phyloP scores from a whole-genome alignment of 225 moss, liverwort and hornwort genomes.

The Polytrichum formosum region DNA sequence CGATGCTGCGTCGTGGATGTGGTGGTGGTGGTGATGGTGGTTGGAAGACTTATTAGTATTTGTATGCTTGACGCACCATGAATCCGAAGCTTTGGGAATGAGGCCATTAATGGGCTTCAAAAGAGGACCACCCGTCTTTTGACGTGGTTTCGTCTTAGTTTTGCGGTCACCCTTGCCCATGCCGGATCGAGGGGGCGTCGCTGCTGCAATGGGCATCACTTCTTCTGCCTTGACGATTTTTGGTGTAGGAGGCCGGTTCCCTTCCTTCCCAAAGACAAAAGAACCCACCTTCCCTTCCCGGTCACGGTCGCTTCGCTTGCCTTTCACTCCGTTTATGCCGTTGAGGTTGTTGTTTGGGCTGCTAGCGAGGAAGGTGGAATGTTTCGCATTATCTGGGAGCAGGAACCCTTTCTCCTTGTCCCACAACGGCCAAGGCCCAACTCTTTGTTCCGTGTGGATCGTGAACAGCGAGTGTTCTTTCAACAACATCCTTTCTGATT shows the following conservation, averaged over 20 bases:
- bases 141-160: constrained; percentile 83
- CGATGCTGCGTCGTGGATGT: not conserved
- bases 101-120: constrained; percentile 77
- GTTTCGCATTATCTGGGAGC: constrained; percentile 64
- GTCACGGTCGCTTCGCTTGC: constrained; percentile 94
- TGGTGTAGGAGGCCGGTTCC: constrained; percentile 4
- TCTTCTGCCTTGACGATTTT: no score
- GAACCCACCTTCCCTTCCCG: constrained; percentile 64
- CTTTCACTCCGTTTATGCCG: constrained; percentile 79
- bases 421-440: constrained; percentile 68
- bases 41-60: constrained; percentile 28
- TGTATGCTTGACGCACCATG: constrained; percentile 29
- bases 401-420: constrained; percentile 65
- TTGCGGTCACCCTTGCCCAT: constrained; percentile 85
- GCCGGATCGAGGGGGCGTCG: constrained; percentile 11
- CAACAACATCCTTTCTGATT: constrained; percentile 23
- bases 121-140: constrained; percentile 71
- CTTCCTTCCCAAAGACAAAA: constrained; percentile 15
- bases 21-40: not conserved
- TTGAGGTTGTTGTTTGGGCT: constrained; percentile 64
- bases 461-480: constrained; percentile 24
- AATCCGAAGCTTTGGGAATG: constrained; percentile 61
- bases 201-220: no score
- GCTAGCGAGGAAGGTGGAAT: constrained; percentile 53
- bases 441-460: constrained; percentile 54